Percentiles rank a stretch among this genome's conserved stretches.
Conservation (phyloP, 345 rosid species). For the Euphorbia pulcherrima region DNA sequence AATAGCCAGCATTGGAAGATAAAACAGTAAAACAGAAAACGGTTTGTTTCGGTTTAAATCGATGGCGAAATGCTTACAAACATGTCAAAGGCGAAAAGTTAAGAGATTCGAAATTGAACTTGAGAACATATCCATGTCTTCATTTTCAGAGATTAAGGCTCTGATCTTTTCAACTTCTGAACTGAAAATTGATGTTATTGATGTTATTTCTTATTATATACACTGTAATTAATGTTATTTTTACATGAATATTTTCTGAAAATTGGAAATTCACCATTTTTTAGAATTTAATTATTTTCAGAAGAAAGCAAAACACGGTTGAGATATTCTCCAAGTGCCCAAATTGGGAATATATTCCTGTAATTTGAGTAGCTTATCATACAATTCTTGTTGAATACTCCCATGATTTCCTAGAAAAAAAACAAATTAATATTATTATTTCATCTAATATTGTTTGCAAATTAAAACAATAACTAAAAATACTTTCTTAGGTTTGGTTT, state of each 20-base stretch:
- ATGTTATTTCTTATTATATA: no score
- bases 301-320: conserved; percentile 6
- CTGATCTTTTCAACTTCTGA: neutral
- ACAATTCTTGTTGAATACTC: conserved; percentile 31
- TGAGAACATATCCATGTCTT: no score
- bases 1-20: no score
- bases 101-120: no score
- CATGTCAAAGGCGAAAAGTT: no score
- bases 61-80: neutral
- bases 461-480: no score
- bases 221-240: neutral
- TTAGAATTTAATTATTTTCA: neutral
- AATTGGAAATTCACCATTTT: neutral
- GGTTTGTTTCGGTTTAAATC: neutral
- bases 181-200: no score
- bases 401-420: conserved; percentile 27
- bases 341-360: conserved; percentile 30
- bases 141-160: neutral
- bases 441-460: no score
- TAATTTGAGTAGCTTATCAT: conserved; percentile 28
- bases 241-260: neutral
- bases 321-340: conserved; percentile 34
- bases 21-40: neutral
- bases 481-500: no score
- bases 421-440: neutral